Evolutionary conservation across 2,329 filamentous ascomycete genomes (phyloP).

Genomic region (Colletotrichum sublineola): DNA sequence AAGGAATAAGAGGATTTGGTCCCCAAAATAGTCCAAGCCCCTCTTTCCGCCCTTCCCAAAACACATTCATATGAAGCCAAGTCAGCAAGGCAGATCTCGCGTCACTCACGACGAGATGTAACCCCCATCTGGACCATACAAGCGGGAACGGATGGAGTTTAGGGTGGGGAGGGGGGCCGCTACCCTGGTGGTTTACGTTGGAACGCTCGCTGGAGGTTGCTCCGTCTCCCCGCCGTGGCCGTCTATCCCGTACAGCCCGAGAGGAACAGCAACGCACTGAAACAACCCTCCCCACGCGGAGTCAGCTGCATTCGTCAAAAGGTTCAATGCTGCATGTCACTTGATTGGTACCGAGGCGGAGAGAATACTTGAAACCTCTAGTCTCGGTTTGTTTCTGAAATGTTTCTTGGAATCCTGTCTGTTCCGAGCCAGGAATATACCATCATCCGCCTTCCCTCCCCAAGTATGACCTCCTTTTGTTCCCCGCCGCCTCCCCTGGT

Average conservation of each 20-base stretch:
- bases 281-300: not conserved
- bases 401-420: slow-evolving; percentile 2
- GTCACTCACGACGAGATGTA: not conserved
- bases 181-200: not conserved
- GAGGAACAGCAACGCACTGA: not conserved
- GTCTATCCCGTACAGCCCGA: not conserved
- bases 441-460: not conserved
- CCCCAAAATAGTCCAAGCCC: too few species aligned
- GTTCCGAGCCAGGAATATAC: not conserved
- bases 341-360: not conserved
- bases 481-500: not conserved
- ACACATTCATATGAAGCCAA: not conserved
- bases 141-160: not conserved
- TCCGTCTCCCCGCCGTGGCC: not conserved
- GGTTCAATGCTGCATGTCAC: not conserved
- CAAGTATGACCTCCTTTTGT: not conserved
- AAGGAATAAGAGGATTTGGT: too few species aligned
- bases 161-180: not conserved
- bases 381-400: not conserved
- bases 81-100: not conserved
- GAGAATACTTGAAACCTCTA: not conserved
- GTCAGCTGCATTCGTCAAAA: not conserved
- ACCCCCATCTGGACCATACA: not conserved
- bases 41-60: too few species aligned
- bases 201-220: not conserved